Evolutionary conservation across 768 basidiomycete species (phyloP).

Genomic region (Trametes elegans): DNA sequence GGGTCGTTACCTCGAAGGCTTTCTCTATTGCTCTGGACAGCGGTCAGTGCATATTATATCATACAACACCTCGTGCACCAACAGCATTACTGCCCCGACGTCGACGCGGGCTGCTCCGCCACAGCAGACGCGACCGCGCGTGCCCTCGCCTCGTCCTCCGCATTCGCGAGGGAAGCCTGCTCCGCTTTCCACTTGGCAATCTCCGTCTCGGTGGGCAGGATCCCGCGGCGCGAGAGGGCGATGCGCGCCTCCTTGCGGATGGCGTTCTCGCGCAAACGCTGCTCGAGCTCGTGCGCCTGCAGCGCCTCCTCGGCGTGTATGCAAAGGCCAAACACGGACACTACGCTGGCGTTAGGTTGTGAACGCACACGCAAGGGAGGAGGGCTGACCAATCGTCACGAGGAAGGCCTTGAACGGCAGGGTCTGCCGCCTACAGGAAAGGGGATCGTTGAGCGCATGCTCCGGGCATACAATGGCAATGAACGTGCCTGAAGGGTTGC

Average conservation of each 20-base stretch:
- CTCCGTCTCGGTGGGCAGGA: conserved; percentile 80
- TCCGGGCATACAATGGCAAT: neutral
- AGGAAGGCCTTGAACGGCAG: conserved; percentile 80
- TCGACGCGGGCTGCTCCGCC: neutral
- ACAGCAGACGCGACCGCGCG: neutral
- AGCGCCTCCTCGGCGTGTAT: conserved; percentile 77
- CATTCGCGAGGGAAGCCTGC: conserved; percentile 12
- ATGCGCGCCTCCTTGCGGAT: conserved; percentile 72
- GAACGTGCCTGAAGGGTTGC: conserved; percentile 64
- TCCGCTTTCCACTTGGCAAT: conserved; percentile 76
- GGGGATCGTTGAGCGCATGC: neutral
- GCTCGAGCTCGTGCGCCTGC: conserved; percentile 61
- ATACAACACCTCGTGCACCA: no score
- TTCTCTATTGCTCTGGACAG: no score
- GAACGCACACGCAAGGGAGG: neutral
- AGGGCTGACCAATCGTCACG: conserved; percentile 61
- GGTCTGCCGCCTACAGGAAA: conserved; percentile 61
- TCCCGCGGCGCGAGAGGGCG: conserved; percentile 70
- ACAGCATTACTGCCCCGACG: conserved; percentile 2
- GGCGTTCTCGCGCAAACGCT: conserved; percentile 64
- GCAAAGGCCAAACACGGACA: conserved; percentile 65
- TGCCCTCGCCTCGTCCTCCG: neutral
- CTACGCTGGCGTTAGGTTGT: conserved; percentile 32
- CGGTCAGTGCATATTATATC: no score
- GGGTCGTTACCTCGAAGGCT: no score